Evolutionary conservation across 768 basidiomycete species (phyloP), one percentile per base, ranked within the genome.

Genomic region (Asterophora parasitica): DNA sequence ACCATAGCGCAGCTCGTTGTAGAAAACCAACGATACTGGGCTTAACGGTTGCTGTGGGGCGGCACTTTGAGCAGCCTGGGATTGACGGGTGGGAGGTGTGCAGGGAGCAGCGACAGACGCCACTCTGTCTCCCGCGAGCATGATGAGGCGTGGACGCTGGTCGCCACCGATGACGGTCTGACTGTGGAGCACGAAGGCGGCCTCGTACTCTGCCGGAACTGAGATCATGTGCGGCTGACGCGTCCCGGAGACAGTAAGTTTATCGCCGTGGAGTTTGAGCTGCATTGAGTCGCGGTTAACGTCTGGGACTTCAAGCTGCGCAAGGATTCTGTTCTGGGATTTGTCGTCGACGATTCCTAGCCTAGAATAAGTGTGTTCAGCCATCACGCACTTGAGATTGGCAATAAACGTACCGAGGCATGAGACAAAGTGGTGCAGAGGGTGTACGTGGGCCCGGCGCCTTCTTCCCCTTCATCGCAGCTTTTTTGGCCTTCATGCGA

Each of bases 301-400:
- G 13, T 74, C 76, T 28, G 76, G 76, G 11, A 77, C 53, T 50
- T 77, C 76, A 44, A 75, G 68, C 6, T 70, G 63, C 4, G 70
- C 73, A 2, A 62, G 48, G 4, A 70, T 44, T 15, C 52, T 68
- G 7, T 64, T 49, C 1, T 61, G 63, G 4, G 54, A 60, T 6
- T 67, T 65, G 44, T 75, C 67, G 40, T 75, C 69, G 12, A 73
- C 57, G 13, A 75, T 50, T 45, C 74, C 73, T 65, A 74, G 68
- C 40, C 76, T 76, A 46, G 32, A 49, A 55, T 11, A 49, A 23
- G 23, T 23, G 26, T n/a, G 7, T 2, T 41, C 47, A 16, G 49
- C 39, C 2, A 20, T 8, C 19, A 15, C 39, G 6, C 1, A 8
- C 1, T 31, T 32, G 6, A 20, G 19, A 15, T 23, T 23, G 26